A percentile compares a stretch with the other conserved stretches of the same genome.
These are phyloP conservation scores for Nakazawaea wickerhamii DNA, from an alignment of 805 yeast species.

Conservation along the genomic window DNA sequence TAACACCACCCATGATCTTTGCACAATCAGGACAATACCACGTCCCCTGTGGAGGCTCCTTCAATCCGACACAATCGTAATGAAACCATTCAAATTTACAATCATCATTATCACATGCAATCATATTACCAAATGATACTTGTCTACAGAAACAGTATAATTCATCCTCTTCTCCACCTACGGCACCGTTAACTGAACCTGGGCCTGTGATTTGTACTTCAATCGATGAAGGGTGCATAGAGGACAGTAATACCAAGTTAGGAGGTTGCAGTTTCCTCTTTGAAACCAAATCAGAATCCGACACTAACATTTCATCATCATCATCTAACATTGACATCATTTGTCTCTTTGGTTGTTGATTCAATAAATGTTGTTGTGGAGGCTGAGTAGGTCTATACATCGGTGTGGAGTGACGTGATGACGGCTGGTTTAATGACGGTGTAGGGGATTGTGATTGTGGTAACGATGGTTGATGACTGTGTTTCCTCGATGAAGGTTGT, in stretches of 20 bases:
- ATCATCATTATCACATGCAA: constrained; percentile 73
- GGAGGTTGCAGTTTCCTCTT: constrained; percentile 1
- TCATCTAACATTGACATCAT: background rate
- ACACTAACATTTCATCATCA: background rate
- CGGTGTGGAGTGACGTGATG: background rate
- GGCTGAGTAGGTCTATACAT: no score
- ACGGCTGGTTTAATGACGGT: background rate
- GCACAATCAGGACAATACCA: constrained; percentile 96
- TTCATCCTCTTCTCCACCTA: constrained; percentile 57
- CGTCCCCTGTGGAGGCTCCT: constrained; percentile 88
- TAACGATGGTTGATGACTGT: constrained; percentile 1
- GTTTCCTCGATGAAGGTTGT: constrained; percentile 3
- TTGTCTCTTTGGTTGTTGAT: constrained; percentile 1
- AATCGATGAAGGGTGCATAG: constrained; percentile 2
- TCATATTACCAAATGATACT: constrained; percentile 74
- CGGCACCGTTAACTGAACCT: background rate
- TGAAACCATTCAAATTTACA: constrained; percentile 96
- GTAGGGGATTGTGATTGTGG: background rate
- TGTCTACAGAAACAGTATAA: constrained; percentile 90
- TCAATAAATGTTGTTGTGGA: background rate
- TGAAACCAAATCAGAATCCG: background rate
- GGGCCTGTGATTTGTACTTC: constrained; percentile 1
- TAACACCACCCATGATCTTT: constrained; percentile 25
- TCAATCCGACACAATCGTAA: constrained; percentile 90
- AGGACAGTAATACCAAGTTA: constrained; percentile 11